These are phyloP conservation scores for Colletotrichum sp. DNA, from an alignment of 2,329 filamentous ascomycete species.

Conservation along the genomic window DNA sequence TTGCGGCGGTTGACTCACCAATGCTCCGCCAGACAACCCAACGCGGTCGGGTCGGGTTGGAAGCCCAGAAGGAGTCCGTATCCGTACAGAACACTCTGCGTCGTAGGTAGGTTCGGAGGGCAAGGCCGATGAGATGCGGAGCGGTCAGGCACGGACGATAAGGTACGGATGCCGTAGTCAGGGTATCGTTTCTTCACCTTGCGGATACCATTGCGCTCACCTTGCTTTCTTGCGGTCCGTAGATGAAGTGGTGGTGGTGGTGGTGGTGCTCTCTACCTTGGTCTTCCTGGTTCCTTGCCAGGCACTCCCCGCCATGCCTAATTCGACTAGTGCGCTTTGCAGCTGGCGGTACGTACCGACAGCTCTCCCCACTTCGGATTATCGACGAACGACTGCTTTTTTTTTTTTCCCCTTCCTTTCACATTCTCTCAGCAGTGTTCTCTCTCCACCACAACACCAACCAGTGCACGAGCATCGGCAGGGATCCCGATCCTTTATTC, in stretches of 20 bases:
- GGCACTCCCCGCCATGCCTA: neutral
- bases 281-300: neutral
- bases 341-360: neutral
- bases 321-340: neutral
- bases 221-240: neutral
- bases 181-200: neutral
- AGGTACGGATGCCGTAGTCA: neutral
- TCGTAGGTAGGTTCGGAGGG: neutral
- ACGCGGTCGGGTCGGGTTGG: neutral
- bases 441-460: conserved; percentile 24
- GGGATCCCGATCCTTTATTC: conserved; percentile 19
- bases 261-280: neutral
- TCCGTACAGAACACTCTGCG: neutral
- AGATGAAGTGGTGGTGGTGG: neutral
- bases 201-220: neutral
- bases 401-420: neutral
- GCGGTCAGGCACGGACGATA: neutral
- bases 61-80: neutral
- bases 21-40: neutral
- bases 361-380: neutral
- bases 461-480: conserved; percentile 19
- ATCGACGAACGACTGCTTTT: neutral
- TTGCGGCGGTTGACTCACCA: neutral
- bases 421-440: conserved; percentile 2
- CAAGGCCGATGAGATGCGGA: neutral